Percentiles rank a stretch among this genome's conserved stretches.
phyloP scores from a whole-genome alignment of 1,284 basidiomycete genomes.

The Sutorius eximius region DNA sequence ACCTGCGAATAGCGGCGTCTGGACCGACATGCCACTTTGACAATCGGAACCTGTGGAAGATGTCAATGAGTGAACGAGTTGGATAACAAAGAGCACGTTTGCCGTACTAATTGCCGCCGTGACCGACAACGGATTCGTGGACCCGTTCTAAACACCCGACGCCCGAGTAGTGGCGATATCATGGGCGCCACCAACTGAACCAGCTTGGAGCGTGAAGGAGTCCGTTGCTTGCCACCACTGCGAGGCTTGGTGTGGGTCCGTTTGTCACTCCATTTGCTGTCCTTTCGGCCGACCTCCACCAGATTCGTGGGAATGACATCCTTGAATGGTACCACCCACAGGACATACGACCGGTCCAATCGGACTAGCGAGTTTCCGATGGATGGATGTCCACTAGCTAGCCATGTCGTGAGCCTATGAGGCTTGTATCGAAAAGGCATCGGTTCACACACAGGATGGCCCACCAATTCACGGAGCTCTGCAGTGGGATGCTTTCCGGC shows the following conservation, averaged over 20 bases:
- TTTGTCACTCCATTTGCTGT: background rate
- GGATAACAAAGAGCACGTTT: background rate
- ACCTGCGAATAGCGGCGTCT: background rate
- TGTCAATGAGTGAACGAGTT: background rate
- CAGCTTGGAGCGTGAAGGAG: no score
- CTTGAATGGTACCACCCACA: background rate
- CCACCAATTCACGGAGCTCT: background rate
- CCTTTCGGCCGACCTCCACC: background rate
- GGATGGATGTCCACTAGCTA: background rate
- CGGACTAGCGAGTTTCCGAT: background rate
- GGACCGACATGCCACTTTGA: background rate
- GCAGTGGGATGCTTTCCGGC: background rate
- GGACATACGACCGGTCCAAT: no score
- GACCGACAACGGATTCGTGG: background rate
- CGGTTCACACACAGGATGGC: slow-evolving; percentile 4
- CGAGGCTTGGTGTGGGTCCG: background rate
- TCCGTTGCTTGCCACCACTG: no score
- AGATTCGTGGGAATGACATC: background rate
- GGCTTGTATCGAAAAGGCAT: background rate
- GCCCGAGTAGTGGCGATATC: background rate
- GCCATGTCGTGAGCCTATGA: background rate
- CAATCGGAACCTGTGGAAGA: background rate
- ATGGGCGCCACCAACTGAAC: background rate
- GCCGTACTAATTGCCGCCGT: background rate
- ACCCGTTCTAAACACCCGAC: no score